Evolutionary conservation across 1,284 basidiomycete genomes (phyloP).

Genomic region (Sporisorium exsertum): DNA sequence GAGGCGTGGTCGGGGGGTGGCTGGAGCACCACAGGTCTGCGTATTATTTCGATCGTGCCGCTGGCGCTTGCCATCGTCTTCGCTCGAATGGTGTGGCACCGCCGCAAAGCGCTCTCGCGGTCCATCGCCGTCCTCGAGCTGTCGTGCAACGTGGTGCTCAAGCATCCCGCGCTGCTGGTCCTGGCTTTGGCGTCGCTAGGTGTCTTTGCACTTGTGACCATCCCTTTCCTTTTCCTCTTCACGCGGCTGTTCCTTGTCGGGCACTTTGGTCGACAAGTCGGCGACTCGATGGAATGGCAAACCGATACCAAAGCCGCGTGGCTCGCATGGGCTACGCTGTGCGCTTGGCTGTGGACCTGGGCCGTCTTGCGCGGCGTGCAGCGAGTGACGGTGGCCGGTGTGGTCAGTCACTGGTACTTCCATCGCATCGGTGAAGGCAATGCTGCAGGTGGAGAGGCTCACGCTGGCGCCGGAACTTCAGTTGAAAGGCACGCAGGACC

Average conservation of each 20-base stretch:
- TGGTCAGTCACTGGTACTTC: conserved; percentile 93
- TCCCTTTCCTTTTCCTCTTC: conserved; percentile 85
- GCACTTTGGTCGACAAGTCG: conserved; percentile 54
- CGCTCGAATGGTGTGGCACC: conserved; percentile 77
- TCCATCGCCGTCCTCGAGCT: conserved; percentile 83
- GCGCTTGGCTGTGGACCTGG: conserved; percentile 91
- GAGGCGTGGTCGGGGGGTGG: conserved; percentile 77
- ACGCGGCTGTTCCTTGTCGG: conserved; percentile 75
- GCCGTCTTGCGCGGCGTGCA: conserved; percentile 84
- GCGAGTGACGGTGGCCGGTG: conserved; percentile 81
- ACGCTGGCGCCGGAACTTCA: conserved; percentile 11
- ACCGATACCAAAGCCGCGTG: conserved; percentile 83
- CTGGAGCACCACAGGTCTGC: conserved; percentile 85
- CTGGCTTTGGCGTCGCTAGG: conserved; percentile 84
- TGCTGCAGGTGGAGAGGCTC: conserved; percentile 5
- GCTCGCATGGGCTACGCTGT: conserved; percentile 78
- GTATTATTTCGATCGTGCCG: conserved; percentile 82
- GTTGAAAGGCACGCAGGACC: neutral
- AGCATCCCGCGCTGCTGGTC: conserved; percentile 83
- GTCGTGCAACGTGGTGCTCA: conserved; percentile 80
- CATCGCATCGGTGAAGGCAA: conserved; percentile 68
- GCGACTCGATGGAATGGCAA: conserved; percentile 75
- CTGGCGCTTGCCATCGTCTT: conserved; percentile 79
- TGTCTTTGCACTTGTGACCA: conserved; percentile 77
- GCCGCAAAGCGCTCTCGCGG: conserved; percentile 74